Conservation (phyloP, 305 asterid genomes). For the Ajuga reptans region DNA sequence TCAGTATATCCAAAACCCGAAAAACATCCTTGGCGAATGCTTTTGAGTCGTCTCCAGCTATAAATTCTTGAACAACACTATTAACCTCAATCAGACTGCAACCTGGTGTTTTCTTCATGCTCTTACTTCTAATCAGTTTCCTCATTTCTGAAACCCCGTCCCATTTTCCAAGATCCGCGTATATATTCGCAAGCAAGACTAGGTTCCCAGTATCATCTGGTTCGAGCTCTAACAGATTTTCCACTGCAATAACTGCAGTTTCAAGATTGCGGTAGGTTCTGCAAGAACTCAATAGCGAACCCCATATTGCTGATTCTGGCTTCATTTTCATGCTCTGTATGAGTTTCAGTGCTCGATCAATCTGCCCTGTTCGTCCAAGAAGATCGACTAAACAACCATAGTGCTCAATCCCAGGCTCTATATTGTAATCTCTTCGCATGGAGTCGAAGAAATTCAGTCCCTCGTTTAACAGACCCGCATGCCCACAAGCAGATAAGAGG, state of each 20-base stretch:
- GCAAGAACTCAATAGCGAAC: slow-evolving; percentile 71
- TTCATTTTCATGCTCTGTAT: slow-evolving; percentile 51
- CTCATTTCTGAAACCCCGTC: slow-evolving; percentile 66
- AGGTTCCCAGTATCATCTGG: slow-evolving; percentile 70
- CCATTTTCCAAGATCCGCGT: slow-evolving; percentile 76
- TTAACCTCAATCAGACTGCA: slow-evolving; percentile 67
- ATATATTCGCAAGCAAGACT: slow-evolving; percentile 58
- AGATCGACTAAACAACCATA: slow-evolving; percentile 81
- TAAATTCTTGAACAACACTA: slow-evolving; percentile 53
- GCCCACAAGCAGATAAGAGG: slow-evolving; percentile 80
- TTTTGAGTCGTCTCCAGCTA: slow-evolving; percentile 57
- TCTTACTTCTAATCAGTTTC: slow-evolving; percentile 52
- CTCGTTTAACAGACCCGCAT: slow-evolving; percentile 57
- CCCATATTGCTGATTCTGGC: slow-evolving; percentile 79
- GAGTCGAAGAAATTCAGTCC: slow-evolving; percentile 56
- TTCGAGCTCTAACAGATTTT: slow-evolving; percentile 52
- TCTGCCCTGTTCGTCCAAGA: slow-evolving; percentile 61
- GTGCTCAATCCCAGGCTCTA: slow-evolving; percentile 66
- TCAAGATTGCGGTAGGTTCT: slow-evolving; percentile 58
- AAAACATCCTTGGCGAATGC: slow-evolving; percentile 38
- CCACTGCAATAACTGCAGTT: slow-evolving; percentile 55
- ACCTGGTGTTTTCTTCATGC: slow-evolving; percentile 66
- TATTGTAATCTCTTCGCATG: slow-evolving; percentile 37
- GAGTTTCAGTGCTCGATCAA: slow-evolving; percentile 48
- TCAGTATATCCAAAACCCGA: slow-evolving; percentile 32